A percentile compares a stretch with the other conserved stretches of the same genome.
phyloP scores from a whole-genome alignment of 768 basidiomycete species.

The Rhodosporidiobolus odoratus region DNA sequence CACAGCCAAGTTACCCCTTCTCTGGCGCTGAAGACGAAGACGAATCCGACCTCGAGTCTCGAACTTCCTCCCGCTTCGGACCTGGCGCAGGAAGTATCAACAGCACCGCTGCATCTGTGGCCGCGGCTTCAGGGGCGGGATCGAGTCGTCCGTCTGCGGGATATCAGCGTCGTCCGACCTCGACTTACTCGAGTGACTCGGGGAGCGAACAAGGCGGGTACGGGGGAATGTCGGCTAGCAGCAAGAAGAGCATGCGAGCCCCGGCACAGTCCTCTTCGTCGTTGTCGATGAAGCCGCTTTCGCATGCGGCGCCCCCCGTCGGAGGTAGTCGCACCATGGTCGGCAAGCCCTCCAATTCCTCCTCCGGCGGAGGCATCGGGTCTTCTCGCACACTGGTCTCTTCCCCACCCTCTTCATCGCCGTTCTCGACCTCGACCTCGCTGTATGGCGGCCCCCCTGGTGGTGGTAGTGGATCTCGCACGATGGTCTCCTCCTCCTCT shows the following conservation, averaged over 20 bases:
- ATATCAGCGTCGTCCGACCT: not conserved
- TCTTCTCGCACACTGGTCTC: not conserved
- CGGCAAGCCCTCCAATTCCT: not conserved
- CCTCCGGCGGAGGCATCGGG: too few relatives aligned
- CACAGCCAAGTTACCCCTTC: slow-evolving; percentile 1
- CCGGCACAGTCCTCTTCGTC: not conserved
- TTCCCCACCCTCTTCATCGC: not conserved
- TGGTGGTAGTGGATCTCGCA: not conserved
- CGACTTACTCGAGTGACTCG: not conserved
- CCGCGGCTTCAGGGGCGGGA: too few relatives aligned
- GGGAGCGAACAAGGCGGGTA: not conserved
- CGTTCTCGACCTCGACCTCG: not conserved
- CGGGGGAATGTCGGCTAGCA: not conserved
- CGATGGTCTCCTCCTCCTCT: not conserved
- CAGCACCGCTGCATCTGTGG: too few relatives aligned
- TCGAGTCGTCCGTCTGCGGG: not conserved
- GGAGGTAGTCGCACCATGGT: slow-evolving; percentile 11
- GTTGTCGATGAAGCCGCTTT: not conserved
- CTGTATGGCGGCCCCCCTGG: too few relatives aligned
- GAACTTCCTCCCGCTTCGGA: not conserved
- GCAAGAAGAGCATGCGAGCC: not conserved
- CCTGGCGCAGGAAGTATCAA: too few relatives aligned
- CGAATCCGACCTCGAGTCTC: not conserved
- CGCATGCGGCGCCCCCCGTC: too few relatives aligned
- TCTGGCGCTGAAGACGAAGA: slow-evolving; percentile 1